Evolutionary conservation across 2,329 filamentous ascomycete species (phyloP), one percentile per base, ranked within the genome.

Genomic region (Pyricularia sp.): DNA sequence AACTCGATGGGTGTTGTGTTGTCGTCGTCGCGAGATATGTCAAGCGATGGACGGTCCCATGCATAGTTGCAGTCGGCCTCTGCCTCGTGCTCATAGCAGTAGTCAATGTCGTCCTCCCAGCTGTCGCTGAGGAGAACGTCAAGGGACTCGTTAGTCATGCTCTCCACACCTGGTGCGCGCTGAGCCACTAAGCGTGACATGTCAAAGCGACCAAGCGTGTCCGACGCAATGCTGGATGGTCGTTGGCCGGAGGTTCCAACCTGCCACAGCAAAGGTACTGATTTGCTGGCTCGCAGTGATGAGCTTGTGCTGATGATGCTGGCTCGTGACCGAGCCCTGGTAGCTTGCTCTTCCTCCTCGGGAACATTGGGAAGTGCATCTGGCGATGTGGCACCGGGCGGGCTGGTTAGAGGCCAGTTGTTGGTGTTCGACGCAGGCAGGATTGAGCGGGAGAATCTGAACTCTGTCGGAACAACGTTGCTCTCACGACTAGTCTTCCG

Each of bases 91-190:
- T 90, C 88, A 73, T 91, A 91, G 74, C 86, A 90, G 76, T 90
- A 91, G 74, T 91, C 88, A 70, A 91, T 90, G 71, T 87, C 87
- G 68, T 89, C 87, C 73, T 91, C 88, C 88, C 88, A 91, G 72
- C 80, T 88, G 72, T 84, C 82, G 9, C 78, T 77, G 26, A 75
- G 72, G n/a, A 78, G 71, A 3, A 70, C 68, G 3, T 80, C 77
- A n/a, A 73, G 73, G 17, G 68, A 72, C 9, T 71, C 71, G 14
- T 73, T 72, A 7, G 77, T 75, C 2, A 72, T 70, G 36, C 72
- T 63, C 10, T 71, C 73, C 25, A 75, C 74, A 66, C 73, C 75
- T 50, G 78, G 70, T 9, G 76, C 75, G 14, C 75, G 76, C 69
- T 80, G 80, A 7, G 75, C 74, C 20, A 77, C 78, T 31, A 78